phyloP scores from a whole-genome alignment of 148 eudicot genomes.

The Cornus controversa region DNA sequence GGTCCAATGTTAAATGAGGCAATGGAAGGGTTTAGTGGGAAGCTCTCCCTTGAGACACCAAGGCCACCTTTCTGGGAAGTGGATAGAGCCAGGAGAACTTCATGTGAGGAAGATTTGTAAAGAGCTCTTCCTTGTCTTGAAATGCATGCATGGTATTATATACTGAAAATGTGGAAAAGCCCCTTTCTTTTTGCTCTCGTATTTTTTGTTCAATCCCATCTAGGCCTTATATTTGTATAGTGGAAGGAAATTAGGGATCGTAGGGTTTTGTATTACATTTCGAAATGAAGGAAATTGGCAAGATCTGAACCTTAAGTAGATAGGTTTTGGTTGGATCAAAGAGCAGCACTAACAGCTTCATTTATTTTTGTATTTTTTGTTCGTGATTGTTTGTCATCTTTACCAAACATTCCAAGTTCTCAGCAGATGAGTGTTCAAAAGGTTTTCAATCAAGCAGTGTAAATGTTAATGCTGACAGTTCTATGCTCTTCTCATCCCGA shows the following conservation, averaged over 20 bases:
- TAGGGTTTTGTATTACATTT: background rate
- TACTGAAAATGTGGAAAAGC: background rate
- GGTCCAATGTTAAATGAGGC: conserved; percentile 26
- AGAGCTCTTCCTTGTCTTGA: background rate
- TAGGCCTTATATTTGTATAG: conserved; percentile 11
- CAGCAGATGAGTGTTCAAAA: background rate
- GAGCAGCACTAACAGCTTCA: background rate
- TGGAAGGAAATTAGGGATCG: background rate
- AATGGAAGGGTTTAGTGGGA: conserved; percentile 36
- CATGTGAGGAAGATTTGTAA: conserved; percentile 21
- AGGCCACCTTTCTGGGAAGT: conserved; percentile 41
- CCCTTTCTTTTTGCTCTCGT: no score
- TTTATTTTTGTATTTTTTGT: background rate
- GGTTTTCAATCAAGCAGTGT: background rate
- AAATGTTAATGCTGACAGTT: no score
- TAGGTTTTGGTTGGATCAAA: background rate
- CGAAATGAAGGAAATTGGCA: conserved; percentile 4
- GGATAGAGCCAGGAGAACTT: conserved; percentile 33
- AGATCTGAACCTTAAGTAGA: background rate
- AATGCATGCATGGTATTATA: background rate
- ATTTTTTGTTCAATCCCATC: background rate
- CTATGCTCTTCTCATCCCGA: no score
- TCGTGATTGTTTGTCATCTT: background rate
- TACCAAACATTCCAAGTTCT: background rate
- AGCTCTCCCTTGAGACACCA: conserved; percentile 37